Base-by-base conservation (phyloP, 2,329 filamentous ascomycete genomes). In the Blastomyces emzantsi region DNA sequence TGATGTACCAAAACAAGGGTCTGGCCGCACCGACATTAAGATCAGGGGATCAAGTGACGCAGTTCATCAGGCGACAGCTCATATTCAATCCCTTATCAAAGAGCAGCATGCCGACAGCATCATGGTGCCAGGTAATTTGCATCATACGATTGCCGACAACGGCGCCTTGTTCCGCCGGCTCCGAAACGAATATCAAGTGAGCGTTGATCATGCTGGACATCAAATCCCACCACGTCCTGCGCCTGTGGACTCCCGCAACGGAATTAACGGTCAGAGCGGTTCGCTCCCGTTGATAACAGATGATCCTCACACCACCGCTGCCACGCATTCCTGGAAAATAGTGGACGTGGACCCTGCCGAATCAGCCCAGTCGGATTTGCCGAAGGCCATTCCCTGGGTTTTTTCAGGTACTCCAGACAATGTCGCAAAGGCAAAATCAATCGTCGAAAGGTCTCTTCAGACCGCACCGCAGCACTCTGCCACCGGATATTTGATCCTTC, bases 121-220 rank as follows among this genome's bases (percentile, higher is more conserved):
- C n/a, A 83, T 89, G 69, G 84, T 99, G 9, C 93, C 94, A 13
- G 85, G 87, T 65, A 85, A 87, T 69, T 81, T 94, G 65, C 94
- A 99, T 79, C 90, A 97, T 74, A 79, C 83, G 65, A 83, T 99
- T 69, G 69, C 76, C 11, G 93, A 96, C 74, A 92, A 93, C 67
- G 94, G 93, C 1, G 88, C 92, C 70, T 90, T 97, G 79, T 97
- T 97, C 89, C 90, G 93, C 68, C 89, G 87, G 70, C 86, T 99
- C 52, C 87, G 89, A 67, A 92, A 87, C 75, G 90, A 97, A 72
- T 84, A 90, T 77, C 88, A 90, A 69, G 91, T 99, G 68, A 94
- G 89, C 0, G 89, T 99, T 62, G 92, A 97, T 75, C 94, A 97
- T 73, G 90, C 86, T 63, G 92, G 92, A 55, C 86, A 94, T 65